Evolutionary conservation across 352 stramenopile genomes (phyloP), one percentile per base, ranked within the genome.

Genomic region (Phytophthora idaei): DNA sequence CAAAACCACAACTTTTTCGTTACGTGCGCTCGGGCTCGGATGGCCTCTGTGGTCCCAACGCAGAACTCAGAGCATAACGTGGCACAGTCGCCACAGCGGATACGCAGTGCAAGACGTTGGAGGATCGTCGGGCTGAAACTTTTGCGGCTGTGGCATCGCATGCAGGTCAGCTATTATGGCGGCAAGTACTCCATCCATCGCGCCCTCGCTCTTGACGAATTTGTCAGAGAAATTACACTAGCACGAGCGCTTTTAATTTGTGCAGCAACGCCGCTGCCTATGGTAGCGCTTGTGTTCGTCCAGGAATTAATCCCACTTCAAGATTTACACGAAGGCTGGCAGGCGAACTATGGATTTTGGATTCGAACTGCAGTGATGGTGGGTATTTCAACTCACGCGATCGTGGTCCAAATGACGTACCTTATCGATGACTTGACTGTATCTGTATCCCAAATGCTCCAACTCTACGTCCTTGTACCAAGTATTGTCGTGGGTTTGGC

Each of bases 91-190:
- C 36, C 10, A 17, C 36, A 42, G 2, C 36, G 36, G 8, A 42
- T 17, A 42, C 36, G 0, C 10, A 42, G 3, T 42, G 5, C 36
- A 42, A 42, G 36, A 17, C 34, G 34, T 12, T 42, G 36, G 36
- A 42, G 8, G 12, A 3, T n/a, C 12, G 3, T 42, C 2, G 36
- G 36, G 1, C 3, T 42, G 36, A 55, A 49, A 12, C 21, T 66
- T 17, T n/a, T 57, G 3, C 41, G 27, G 5, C 2, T 32, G 1
- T 67, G 57, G 57, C 29, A 34, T 5, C 34, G 29, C 15, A 58
- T 67, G 44, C 69, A 76, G 44, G 57, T 76, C 8, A 70, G 64
- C 27, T 70, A 76, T 31, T 60, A 66, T 11, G 64, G 69, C 4
- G 57, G 64, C 11, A 69, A 60, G 12, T 73, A 73, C 32, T 73